These are phyloP conservation scores for Melampsora abietis-canadensis DNA, from an alignment of 1,284 basidiomycete genomes.

Conservation along the genomic window DNA sequence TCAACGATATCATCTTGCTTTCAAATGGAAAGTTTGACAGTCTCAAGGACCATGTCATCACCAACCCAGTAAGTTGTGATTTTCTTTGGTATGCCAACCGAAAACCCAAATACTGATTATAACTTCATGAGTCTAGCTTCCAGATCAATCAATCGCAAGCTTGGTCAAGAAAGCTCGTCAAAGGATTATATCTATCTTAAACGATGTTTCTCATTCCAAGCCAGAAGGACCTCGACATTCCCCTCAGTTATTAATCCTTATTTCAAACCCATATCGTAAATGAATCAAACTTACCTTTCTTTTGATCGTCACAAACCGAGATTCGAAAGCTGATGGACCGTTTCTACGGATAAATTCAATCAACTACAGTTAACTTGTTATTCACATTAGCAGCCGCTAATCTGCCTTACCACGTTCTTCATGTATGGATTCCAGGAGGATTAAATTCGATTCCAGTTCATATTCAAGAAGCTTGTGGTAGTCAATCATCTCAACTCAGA, in stretches of 20 bases:
- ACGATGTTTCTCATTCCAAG: not conserved
- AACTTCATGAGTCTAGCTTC: not conserved
- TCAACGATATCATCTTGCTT: conserved; percentile 12
- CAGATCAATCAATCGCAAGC: not conserved
- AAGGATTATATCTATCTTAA: conserved; percentile 14
- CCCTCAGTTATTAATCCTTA: conserved; percentile 1
- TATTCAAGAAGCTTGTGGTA: conserved; percentile 2
- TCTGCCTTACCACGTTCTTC: conserved; percentile 11
- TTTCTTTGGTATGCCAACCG: not conserved
- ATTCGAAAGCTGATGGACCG: not conserved
- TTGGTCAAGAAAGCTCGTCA: conserved; percentile 12
- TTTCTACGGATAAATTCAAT: not conserved
- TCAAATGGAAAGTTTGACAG: conserved; percentile 14
- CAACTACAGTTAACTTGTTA: not conserved
- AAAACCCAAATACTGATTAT: not conserved
- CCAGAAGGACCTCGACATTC: not conserved
- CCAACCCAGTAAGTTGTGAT: conserved; percentile 6
- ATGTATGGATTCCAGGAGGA: not conserved
- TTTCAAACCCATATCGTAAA: conserved; percentile 32
- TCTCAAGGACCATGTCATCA: not conserved
- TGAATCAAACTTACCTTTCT: not conserved
- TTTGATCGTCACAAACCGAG: not conserved
- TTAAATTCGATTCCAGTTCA: conserved; percentile 11
- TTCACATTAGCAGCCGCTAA: conserved; percentile 12
- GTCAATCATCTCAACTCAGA: not conserved